Conservation (phyloP, 192 early-diverging fungal genomes). For the Entomortierella beljakovae region DNA sequence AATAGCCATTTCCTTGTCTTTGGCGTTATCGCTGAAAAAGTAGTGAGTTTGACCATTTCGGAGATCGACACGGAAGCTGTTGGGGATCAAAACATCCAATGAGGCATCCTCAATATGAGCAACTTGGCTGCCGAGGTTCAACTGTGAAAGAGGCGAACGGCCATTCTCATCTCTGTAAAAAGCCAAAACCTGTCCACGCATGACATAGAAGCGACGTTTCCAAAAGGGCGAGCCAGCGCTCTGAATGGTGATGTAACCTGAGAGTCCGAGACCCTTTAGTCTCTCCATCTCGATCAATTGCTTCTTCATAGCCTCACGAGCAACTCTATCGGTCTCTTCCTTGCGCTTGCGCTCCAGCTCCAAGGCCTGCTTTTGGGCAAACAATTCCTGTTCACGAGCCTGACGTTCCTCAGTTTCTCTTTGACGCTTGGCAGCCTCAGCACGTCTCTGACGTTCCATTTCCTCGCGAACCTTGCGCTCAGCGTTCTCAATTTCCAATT, state of each 20-base stretch:
- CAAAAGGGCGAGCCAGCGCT: constrained; percentile 62
- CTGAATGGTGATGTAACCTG: constrained; percentile 61
- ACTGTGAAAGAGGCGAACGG: constrained; percentile 51
- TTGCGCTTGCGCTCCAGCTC: constrained; percentile 66
- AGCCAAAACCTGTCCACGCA: constrained; percentile 60
- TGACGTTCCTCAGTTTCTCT: constrained; percentile 43
- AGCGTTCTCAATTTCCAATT: constrained; percentile 45
- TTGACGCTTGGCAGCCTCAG: constrained; percentile 47
- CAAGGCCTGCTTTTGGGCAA: constrained; percentile 54
- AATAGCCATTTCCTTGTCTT: constrained; percentile 56
- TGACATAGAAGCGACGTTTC: constrained; percentile 69
- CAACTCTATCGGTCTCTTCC: constrained; percentile 51
- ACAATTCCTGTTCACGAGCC: constrained; percentile 34
- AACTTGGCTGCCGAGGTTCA: constrained; percentile 56
- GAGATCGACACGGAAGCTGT: constrained; percentile 62
- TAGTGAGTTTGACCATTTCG: constrained; percentile 56
- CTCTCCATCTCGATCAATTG: constrained; percentile 58
- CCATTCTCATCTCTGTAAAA: constrained; percentile 63
- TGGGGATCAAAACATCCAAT: constrained; percentile 62
- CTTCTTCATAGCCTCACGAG: constrained; percentile 56
- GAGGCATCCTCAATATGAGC: constrained; percentile 57
- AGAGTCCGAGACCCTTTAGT: constrained; percentile 49
- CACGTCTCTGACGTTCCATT: constrained; percentile 54
- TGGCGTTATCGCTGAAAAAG: constrained; percentile 61
- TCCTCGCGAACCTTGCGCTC: constrained; percentile 44